Evolutionary conservation across 2,329 filamentous ascomycete species (phyloP).

Genomic region (Epichloe elymi): DNA sequence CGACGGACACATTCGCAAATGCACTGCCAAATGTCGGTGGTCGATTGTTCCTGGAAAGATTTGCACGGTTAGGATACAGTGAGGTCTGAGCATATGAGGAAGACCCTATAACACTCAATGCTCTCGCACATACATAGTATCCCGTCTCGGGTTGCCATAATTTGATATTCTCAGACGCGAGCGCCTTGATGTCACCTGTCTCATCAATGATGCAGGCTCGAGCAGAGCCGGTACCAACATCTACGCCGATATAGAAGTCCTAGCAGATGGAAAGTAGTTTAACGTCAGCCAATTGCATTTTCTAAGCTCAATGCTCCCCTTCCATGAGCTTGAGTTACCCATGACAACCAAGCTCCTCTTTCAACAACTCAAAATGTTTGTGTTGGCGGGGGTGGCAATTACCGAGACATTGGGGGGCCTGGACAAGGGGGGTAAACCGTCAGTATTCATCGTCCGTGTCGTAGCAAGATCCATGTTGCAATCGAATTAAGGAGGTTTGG

Average conservation of each 20-base stretch:
- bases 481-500: neutral
- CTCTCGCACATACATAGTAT: constrained; percentile 45
- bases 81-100: neutral
- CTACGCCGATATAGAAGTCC: constrained; percentile 68
- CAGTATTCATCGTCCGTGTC: constrained; percentile 10
- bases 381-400: constrained; percentile 4
- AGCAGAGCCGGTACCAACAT: constrained; percentile 92
- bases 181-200: constrained; percentile 71
- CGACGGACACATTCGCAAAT: constrained; percentile 81
- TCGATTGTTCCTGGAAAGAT: constrained; percentile 71
- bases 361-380: neutral
- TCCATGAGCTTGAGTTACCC: neutral
- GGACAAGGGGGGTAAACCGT: constrained; percentile 13
- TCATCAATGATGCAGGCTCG: constrained; percentile 91
- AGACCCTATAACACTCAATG: neutral
- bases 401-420: constrained; percentile 24
- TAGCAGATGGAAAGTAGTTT: constrained; percentile 13
- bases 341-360: neutral
- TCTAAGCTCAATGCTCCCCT: neutral
- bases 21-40: constrained; percentile 88
- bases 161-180: constrained; percentile 64
- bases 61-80: neutral
- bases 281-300: neutral
- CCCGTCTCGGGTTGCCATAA: constrained; percentile 67
- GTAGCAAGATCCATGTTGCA: constrained; percentile 4